Evolutionary conservation across 495 filamentous ascomycete genomes (phyloP).

Genomic region (Lentithecium fluviatile): DNA sequence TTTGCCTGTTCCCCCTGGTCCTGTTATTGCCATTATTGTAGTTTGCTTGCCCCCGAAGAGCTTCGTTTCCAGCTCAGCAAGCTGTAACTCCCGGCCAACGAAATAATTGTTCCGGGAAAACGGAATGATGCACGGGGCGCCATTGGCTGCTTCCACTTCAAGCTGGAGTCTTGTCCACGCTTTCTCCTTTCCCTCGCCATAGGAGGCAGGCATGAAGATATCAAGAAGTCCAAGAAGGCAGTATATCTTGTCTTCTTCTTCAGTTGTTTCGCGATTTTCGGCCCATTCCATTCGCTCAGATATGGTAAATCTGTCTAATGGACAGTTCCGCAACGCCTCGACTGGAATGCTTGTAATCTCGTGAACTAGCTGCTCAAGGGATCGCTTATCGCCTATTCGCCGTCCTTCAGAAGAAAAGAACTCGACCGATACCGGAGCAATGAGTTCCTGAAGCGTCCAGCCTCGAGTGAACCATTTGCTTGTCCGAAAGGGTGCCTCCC

Average conservation of each 20-base stretch:
- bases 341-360: conserved; percentile 18
- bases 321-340: conserved; percentile 2
- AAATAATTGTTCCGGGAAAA: conserved; percentile 2
- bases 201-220: conserved; percentile 7
- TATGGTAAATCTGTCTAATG: conserved; percentile 6
- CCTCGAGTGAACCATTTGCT: conserved; percentile 12
- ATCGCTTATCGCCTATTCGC: conserved; percentile 13
- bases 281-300: conserved; percentile 12
- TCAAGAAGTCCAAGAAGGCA: conserved; percentile 9
- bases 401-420: conserved; percentile 15
- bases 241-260: background rate
- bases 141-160: background rate
- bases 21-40: background rate
- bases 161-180: conserved; percentile 3
- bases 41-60: background rate
- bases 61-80: background rate
- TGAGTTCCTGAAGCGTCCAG: conserved; percentile 13
- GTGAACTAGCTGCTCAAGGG: conserved; percentile 8
- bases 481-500: background rate
- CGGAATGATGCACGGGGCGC: conserved; percentile 8
- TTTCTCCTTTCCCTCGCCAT: conserved; percentile 2
- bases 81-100: background rate
- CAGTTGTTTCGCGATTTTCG: conserved; percentile 13
- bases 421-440: conserved; percentile 2
- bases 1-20: no score